Conservation (phyloP, 148 eudicot species). For the Camellia japonica region DNA sequence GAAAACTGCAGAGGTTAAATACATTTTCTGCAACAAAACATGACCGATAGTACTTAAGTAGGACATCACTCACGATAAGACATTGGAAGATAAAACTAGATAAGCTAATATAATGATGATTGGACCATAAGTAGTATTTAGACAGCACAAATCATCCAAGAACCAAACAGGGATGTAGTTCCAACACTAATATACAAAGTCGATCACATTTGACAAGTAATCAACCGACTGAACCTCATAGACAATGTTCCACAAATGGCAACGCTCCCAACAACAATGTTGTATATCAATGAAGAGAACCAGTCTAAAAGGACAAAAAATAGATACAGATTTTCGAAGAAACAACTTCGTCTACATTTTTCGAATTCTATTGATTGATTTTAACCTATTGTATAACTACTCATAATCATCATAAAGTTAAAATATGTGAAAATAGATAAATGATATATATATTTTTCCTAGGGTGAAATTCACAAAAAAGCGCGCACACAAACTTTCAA, state of each 20-base stretch:
- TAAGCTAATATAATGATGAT: background rate
- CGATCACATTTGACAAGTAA: background rate
- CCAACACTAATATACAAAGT: background rate
- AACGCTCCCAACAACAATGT: background rate
- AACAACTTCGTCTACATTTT: too few relatives aligned
- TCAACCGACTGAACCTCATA: background rate
- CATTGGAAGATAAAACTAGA: background rate
- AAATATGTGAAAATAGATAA: background rate
- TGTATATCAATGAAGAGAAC: background rate
- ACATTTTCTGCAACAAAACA: slow-evolving; percentile 72
- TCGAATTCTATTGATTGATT: background rate
- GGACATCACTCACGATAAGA: background rate
- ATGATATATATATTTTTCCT: too few relatives aligned
- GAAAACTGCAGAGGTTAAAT: slow-evolving; percentile 74
- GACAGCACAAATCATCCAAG: too few relatives aligned
- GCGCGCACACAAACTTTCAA: background rate
- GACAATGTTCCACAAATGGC: background rate
- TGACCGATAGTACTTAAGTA: background rate
- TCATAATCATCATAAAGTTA: too few relatives aligned
- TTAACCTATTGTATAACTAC: background rate
- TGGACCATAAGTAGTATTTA: too few relatives aligned
- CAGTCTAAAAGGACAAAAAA: background rate
- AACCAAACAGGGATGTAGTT: too few relatives aligned
- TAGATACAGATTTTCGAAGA: too few relatives aligned
- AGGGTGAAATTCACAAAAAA: background rate